A percentile compares a stretch with the other conserved stretches of the same genome.
Evolutionary conservation across 2,329 filamentous ascomycete genomes (phyloP).

Genomic region (Botrytis byssoidea): DNA sequence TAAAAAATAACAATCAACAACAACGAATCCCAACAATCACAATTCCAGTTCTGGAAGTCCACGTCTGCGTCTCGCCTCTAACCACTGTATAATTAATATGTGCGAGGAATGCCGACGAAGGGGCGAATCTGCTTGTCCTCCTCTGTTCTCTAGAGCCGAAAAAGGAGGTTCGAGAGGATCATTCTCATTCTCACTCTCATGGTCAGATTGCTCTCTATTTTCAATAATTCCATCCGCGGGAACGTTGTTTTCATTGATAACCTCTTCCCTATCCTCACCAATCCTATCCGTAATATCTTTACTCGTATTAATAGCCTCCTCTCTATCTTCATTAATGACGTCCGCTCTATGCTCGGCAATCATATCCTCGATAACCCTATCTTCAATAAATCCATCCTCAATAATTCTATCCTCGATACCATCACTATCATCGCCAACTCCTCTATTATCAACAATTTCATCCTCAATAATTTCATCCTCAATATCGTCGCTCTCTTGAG

Average conservation of each 20-base stretch:
- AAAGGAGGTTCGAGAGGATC: background rate
- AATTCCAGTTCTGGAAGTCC: background rate
- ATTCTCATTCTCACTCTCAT: background rate
- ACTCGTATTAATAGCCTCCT: background rate
- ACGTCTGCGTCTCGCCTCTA: background rate
- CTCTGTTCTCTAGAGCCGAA: background rate
- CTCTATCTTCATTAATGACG: background rate
- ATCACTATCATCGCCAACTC: too few species aligned
- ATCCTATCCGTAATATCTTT: background rate
- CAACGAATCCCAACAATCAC: background rate
- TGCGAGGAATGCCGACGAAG: background rate
- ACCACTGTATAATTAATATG: accelerated
- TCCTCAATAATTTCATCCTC: too few species aligned
- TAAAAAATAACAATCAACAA: background rate
- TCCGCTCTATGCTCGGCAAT: background rate
- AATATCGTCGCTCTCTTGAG: too few species aligned
- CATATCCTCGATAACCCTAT: background rate
- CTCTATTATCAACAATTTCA: background rate
- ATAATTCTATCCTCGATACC: background rate
- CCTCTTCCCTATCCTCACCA: background rate
- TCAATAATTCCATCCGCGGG: background rate
- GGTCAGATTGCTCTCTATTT: background rate
- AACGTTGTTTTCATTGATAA: background rate
- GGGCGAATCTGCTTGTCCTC: background rate
- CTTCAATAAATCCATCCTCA: background rate